Percentiles rank a stretch among this genome's conserved stretches.
These are phyloP conservation scores for Saprolegnia diclina DNA, from an alignment of 352 stramenopile genomes.

Conservation along the genomic window DNA sequence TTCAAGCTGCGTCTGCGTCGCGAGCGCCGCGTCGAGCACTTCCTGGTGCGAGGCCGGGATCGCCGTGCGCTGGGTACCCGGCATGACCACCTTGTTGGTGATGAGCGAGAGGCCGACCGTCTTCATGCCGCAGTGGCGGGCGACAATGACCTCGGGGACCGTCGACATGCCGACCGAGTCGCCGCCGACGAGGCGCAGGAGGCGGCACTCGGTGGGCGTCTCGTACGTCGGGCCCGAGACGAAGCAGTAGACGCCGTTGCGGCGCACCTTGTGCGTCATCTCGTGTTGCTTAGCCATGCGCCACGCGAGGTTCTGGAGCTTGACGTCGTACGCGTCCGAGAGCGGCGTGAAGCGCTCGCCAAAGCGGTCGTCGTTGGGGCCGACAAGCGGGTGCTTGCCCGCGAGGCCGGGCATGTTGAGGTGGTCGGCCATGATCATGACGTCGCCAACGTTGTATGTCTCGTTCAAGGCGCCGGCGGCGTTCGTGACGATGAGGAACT, in stretches of 20 bases:
- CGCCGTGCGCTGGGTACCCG: conserved; percentile 62
- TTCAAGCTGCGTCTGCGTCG: conserved; percentile 57
- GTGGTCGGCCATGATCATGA: conserved; percentile 96
- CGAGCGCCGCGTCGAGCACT: conserved; percentile 86
- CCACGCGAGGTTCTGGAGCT: conserved; percentile 77
- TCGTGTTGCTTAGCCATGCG: conserved; percentile 73
- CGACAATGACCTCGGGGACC: conserved; percentile 94
- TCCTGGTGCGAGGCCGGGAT: conserved; percentile 87
- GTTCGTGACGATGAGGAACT: conserved; percentile 96
- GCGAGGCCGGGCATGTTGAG: conserved; percentile 91
- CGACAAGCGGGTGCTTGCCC: conserved; percentile 91
- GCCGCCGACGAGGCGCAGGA: conserved; percentile 88
- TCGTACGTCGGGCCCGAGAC: conserved; percentile 96
- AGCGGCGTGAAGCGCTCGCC: conserved; percentile 94
- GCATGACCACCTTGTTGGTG: conserved; percentile 91
- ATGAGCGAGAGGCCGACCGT: conserved; percentile 95
- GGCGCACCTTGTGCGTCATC: conserved; percentile 76
- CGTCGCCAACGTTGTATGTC: conserved; percentile 93
- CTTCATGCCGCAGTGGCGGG: conserved; percentile 91
- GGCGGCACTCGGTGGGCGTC: conserved; percentile 90
- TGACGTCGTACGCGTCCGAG: conserved; percentile 90
- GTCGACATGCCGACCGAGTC: conserved; percentile 96
- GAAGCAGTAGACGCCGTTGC: conserved; percentile 93
- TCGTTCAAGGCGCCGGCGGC: conserved; percentile 93
- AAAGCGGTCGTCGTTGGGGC: conserved; percentile 93